These are phyloP conservation scores for Wickerhamiella slavikovae DNA, from an alignment of 805 yeast genomes.

Conservation along the genomic window DNA sequence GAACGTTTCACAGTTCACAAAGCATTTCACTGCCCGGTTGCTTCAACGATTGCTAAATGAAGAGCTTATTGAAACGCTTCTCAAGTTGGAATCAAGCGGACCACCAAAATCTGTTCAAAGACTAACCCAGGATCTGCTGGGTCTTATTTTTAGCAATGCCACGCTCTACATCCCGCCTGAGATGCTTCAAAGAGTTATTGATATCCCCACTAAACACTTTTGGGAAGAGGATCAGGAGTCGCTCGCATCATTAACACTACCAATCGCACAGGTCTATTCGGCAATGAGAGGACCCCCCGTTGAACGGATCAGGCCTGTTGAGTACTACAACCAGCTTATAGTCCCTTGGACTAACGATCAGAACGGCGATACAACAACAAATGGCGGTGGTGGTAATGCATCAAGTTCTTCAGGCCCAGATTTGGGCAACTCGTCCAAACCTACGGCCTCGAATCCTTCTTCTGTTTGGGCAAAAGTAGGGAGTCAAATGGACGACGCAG, in stretches of 20 bases:
- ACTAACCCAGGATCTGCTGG: slow-evolving; percentile 43
- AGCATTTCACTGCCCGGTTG: slow-evolving; percentile 49
- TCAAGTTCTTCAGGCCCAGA: no score
- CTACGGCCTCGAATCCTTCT: background rate
- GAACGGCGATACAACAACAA: no score
- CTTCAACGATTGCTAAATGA: slow-evolving; percentile 33
- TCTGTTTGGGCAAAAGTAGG: slow-evolving; percentile 16
- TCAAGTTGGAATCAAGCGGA: slow-evolving; percentile 21
- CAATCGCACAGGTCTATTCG: slow-evolving; percentile 4
- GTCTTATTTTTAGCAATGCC: slow-evolving; percentile 39
- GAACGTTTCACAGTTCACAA: slow-evolving; percentile 14
- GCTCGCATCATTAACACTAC: slow-evolving; percentile 2
- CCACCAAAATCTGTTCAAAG: slow-evolving; percentile 26
- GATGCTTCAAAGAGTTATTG: slow-evolving; percentile 13
- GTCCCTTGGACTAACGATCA: background rate
- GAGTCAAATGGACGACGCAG: slow-evolving; percentile 35
- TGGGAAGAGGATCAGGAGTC: background rate
- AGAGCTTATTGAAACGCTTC: slow-evolving; percentile 25
- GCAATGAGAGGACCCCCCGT: slow-evolving; percentile 2
- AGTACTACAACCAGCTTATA: slow-evolving; percentile 1
- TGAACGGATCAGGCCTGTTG: background rate
- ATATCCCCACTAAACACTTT: slow-evolving; percentile 1
- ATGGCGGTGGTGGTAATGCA: no score
- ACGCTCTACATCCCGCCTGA: slow-evolving; percentile 33
- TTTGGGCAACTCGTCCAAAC: slow-evolving; percentile 2